Conservation (phyloP, 2,329 filamentous ascomycete genomes). For the Fusarium haematococcum region DNA sequence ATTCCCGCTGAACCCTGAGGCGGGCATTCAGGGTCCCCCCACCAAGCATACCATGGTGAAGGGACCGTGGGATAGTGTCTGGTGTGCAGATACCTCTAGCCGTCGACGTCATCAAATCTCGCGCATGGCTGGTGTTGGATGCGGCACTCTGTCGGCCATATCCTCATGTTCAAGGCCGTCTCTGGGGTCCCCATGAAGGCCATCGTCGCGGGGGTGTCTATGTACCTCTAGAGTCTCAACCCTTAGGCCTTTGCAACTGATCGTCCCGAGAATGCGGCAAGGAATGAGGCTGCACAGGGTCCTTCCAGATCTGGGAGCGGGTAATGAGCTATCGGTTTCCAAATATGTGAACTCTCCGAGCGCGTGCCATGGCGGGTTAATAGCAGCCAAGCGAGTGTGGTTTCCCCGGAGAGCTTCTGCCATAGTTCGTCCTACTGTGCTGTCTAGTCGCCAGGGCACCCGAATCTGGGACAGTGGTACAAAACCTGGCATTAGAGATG, state of each 20-base stretch:
- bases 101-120: constrained; percentile 28
- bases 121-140: background rate
- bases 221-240: background rate
- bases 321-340: constrained; percentile 22
- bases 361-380: background rate
- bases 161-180: background rate
- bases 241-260: background rate
- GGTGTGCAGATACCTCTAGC: constrained; percentile 6
- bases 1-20: constrained; percentile 19
- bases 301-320: background rate
- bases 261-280: constrained; percentile 1
- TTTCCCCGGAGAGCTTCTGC: background rate
- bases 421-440: background rate
- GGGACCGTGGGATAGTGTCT: background rate
- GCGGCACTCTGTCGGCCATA: background rate
- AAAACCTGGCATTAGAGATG: constrained; percentile 3
- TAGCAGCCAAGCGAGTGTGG: background rate
- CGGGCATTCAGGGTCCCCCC: constrained; percentile 32
- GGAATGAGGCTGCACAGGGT: constrained; percentile 11
- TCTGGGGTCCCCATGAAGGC: background rate
- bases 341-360: background rate
- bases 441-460: background rate
- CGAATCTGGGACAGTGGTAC: background rate
- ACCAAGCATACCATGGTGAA: background rate
- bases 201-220: background rate